Evolutionary conservation across 805 yeast species (phyloP), one percentile per base, ranked within the genome.

Genomic region (Blastobotrys muscicola): DNA sequence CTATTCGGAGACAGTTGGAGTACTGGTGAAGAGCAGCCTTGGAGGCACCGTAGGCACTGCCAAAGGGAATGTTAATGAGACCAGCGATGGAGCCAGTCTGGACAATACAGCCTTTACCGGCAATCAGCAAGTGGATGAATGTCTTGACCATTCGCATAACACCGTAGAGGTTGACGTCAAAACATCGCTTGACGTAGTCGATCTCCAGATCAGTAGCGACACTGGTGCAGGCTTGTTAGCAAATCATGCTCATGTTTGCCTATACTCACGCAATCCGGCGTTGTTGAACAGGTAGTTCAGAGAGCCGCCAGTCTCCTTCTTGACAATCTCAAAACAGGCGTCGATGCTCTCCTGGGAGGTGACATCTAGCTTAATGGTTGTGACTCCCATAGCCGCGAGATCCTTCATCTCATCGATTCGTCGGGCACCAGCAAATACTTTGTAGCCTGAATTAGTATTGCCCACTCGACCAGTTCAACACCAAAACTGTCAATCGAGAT

Each of bases 1-100:
- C 94, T 20, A 78, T 55, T 43, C 80, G 73, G 43, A 84, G 63
- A 2, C 70, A 70, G 37, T 75, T 71, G 0, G 84, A 82, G 54
- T 77, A 84, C 50, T 76, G 80, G 51, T 82, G 85, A 45, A 84
- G 76, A 0, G 90, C 89, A 4, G 89, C 85, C 54, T 84, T 84
- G 1, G 81, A 60, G 1, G 87, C 70, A 29, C 78, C 70, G 56
- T 84, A 84, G 26, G 78, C 66, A 10, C 79, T 68, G 1, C 80
- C 75, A 59, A 78, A 82, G 14, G 94, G 92, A 64, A 83, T 77
- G 2, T 84, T 78, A 10, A 72, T 62, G 11, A 76, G 43, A 1
- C 85, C 92, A 11, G 81, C 72, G 2, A 80, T 58, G 2, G 89
- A 80, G 1, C 92, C 90, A 0, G 90, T 83, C 59, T 81, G 82